Evolutionary conservation across 2,329 filamentous ascomycete genomes (phyloP).

Genomic region (Onygenales sp.): DNA sequence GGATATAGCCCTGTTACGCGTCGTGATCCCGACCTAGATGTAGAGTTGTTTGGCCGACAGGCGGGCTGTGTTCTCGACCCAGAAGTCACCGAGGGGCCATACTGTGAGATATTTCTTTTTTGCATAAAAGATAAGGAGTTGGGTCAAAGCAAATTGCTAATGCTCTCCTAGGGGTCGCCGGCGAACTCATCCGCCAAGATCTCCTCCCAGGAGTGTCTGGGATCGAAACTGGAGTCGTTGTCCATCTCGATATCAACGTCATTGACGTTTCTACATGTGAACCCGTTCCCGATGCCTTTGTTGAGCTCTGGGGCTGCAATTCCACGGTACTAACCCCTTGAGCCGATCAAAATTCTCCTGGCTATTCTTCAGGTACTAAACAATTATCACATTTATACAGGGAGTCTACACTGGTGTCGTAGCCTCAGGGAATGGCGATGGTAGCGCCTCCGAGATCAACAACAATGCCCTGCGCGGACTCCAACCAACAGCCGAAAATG

Average conservation of each 20-base stretch:
- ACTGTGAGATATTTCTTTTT: slow-evolving; percentile 1
- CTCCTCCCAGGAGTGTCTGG: slow-evolving; percentile 18
- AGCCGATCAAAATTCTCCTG: background rate
- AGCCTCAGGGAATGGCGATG: slow-evolving; percentile 27
- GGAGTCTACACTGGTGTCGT: slow-evolving; percentile 31
- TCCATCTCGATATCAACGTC: slow-evolving; percentile 31
- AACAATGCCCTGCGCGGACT: slow-evolving; percentile 3
- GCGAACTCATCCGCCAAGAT: slow-evolving; percentile 29
- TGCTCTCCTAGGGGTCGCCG: slow-evolving; percentile 31
- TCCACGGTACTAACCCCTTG: slow-evolving; percentile 18
- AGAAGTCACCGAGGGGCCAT: slow-evolving; percentile 36
- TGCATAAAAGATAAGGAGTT: background rate
- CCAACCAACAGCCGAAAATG: slow-evolving; percentile 3
- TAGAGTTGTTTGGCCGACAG: slow-evolving; percentile 10
- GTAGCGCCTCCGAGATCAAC: slow-evolving; percentile 27
- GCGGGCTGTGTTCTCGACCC: slow-evolving; percentile 38
- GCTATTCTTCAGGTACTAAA: background rate
- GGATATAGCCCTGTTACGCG: background rate
- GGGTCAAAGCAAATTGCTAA: slow-evolving; percentile 13
- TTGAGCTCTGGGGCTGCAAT: slow-evolving; percentile 33
- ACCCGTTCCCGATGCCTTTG: slow-evolving; percentile 23
- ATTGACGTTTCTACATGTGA: slow-evolving; percentile 32
- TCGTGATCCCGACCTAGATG: background rate
- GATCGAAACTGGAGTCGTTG: slow-evolving; percentile 25
- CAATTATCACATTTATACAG: slow-evolving; percentile 8